Conservation (phyloP, 2,329 filamentous ascomycete genomes). For the Myriosclerotinia curreyana region DNA sequence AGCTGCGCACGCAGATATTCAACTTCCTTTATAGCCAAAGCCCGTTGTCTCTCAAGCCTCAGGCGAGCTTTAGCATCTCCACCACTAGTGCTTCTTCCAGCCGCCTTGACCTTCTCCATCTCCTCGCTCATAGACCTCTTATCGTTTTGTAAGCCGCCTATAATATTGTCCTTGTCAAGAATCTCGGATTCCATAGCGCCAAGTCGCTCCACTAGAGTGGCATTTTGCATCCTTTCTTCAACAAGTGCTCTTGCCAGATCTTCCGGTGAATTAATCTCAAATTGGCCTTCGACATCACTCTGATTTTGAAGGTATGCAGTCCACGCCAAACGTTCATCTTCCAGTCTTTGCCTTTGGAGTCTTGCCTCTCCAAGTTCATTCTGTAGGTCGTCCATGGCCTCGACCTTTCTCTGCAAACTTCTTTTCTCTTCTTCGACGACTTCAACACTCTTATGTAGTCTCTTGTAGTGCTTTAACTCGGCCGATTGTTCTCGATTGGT, state of each 20-base stretch:
- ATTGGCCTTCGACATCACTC: conserved; percentile 54
- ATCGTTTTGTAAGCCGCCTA: conserved; percentile 69
- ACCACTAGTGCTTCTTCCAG: conserved; percentile 41
- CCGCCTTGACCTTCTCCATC: conserved; percentile 64
- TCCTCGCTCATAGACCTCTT: conserved; percentile 63
- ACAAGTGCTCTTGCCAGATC: conserved; percentile 80
- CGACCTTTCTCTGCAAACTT: conserved; percentile 71
- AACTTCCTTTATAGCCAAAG: conserved; percentile 84
- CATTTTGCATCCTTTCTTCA: conserved; percentile 74
- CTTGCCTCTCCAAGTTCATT: conserved; percentile 74
- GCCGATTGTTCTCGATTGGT: conserved; percentile 73
- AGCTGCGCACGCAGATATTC: conserved; percentile 92
- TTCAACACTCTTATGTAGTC: conserved; percentile 81
- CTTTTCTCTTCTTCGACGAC: conserved; percentile 95
- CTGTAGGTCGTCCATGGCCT: conserved; percentile 70
- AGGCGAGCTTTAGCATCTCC: conserved; percentile 65
- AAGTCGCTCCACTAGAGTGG: conserved; percentile 75
- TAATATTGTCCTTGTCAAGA: conserved; percentile 69
- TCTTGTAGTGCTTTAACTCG: conserved; percentile 79
- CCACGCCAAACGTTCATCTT: conserved; percentile 87
- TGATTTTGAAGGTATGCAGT: conserved; percentile 76
- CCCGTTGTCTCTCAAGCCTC: conserved; percentile 80
- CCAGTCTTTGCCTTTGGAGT: conserved; percentile 78
- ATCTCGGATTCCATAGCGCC: conserved; percentile 78
- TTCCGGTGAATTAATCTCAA: conserved; percentile 84